Conservation (phyloP, 306 rosid genomes). For the Fragaria vesca region DNA sequence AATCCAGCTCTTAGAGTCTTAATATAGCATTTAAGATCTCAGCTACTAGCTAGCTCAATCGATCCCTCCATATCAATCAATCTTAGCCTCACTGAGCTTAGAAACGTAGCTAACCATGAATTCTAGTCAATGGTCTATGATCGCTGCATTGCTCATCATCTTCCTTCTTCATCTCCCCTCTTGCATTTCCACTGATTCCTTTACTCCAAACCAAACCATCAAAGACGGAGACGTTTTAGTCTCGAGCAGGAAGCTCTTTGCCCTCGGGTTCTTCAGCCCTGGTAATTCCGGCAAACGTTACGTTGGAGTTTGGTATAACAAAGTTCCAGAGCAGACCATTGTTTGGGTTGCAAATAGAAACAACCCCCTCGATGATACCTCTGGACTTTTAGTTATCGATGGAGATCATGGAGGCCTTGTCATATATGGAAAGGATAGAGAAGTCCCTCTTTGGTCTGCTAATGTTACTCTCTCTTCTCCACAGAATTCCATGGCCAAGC, state of each 20-base stretch:
- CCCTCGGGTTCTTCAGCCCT: conserved; percentile 62
- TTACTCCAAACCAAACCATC: conserved; percentile 28
- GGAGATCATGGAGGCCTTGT: conserved; percentile 14
- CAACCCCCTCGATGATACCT: conserved; percentile 31
- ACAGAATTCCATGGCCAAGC: conserved; percentile 22
- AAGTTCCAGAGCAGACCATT: conserved; percentile 24
- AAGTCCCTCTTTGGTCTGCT: conserved; percentile 15
- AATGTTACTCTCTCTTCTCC: conserved; percentile 5
- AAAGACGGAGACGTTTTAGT: conserved; percentile 54
- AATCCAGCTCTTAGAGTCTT: not conserved
- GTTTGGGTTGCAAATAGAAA: conserved; percentile 77
- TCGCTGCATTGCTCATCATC: not conserved
- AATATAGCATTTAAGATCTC: not conserved
- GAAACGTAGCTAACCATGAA: not conserved
- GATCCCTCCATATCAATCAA: not conserved
- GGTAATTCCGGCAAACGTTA: conserved; percentile 28
- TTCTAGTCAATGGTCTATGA: not conserved
- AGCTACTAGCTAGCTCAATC: not conserved
- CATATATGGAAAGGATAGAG: conserved; percentile 2
- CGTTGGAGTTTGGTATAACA: conserved; percentile 57
- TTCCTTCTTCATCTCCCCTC: conserved; percentile 7
- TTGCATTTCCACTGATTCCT: conserved; percentile 17
- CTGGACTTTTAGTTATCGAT: conserved; percentile 25
- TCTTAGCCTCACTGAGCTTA: not conserved
- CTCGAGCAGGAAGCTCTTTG: conserved; percentile 42